These are phyloP conservation scores for Omphalea diandra DNA, from an alignment of 441 rosid genomes.

Conservation along the genomic window DNA sequence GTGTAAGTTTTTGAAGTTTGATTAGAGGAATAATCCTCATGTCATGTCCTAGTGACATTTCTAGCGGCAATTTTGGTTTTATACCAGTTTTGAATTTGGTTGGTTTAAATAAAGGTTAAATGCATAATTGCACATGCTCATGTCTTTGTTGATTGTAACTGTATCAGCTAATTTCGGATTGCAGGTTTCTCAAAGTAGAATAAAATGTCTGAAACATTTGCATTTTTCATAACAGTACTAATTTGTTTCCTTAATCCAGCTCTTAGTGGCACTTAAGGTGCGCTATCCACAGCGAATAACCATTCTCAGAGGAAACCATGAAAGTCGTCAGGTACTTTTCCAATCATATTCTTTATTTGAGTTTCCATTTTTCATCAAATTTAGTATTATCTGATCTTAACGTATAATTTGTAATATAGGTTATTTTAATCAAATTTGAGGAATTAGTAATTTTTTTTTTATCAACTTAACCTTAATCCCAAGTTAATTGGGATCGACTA, in stretches of 20 bases:
- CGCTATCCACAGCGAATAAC: conserved; percentile 82
- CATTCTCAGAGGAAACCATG: conserved; percentile 92
- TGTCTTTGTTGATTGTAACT: not conserved
- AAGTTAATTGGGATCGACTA: no score
- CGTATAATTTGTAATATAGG: not conserved
- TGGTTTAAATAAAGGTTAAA: not conserved
- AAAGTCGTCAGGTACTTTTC: conserved; percentile 81
- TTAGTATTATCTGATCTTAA: no score
- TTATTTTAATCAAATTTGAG: not conserved
- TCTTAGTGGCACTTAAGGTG: conserved; percentile 79
- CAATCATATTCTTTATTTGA: not conserved
- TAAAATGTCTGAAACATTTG: not conserved
- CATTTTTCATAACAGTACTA: not conserved
- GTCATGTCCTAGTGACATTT: not conserved
- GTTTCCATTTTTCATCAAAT: not conserved
- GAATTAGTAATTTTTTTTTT: not conserved
- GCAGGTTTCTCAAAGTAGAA: not conserved
- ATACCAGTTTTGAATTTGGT: not conserved
- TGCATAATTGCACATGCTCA: not conserved
- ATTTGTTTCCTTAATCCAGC: conserved; percentile 39
- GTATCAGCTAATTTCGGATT: not conserved
- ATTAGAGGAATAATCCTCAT: not conserved
- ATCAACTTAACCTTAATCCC: no score
- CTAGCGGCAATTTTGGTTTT: conserved; percentile 4
- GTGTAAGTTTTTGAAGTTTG: not conserved